Evolutionary conservation across 495 filamentous ascomycete genomes (phyloP).

Genomic region (Podospora fimiseda): DNA sequence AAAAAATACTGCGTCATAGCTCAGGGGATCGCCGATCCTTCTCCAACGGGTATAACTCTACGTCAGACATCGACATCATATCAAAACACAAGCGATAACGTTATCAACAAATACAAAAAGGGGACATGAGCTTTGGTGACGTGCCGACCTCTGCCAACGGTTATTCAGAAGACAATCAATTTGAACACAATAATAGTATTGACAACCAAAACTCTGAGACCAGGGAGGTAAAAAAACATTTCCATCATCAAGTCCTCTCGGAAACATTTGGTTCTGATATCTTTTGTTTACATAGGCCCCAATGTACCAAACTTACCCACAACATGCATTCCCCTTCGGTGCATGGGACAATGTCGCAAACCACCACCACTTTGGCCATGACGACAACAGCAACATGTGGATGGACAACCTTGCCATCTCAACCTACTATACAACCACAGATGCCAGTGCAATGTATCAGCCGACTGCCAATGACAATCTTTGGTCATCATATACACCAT

Average conservation of each 20-base stretch:
- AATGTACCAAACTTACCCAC: slow-evolving; percentile 1
- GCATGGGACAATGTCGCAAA: background rate
- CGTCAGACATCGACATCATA: background rate
- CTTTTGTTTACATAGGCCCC: background rate
- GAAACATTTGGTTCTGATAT: background rate
- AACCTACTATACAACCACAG: background rate
- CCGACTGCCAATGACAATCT: background rate
- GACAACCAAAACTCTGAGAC: too few relatives aligned
- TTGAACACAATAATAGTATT: too few relatives aligned
- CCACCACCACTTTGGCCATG: background rate
- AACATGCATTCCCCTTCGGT: background rate
- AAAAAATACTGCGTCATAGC: slow-evolving; percentile 2
- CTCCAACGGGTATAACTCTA: background rate
- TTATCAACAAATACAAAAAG: background rate
- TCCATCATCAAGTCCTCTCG: background rate
- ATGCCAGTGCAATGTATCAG: background rate
- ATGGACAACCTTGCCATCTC: background rate
- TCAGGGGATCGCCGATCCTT: background rate
- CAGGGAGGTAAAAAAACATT: slow-evolving; percentile 1
- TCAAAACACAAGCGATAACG: background rate
- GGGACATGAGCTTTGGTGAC: background rate
- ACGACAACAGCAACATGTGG: background rate
- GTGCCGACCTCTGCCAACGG: too few relatives aligned
- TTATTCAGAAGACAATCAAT: too few relatives aligned
- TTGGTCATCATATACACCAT: background rate